phyloP scores from a whole-genome alignment of 108 stramenopile species.

The Epipyxis sp. region DNA sequence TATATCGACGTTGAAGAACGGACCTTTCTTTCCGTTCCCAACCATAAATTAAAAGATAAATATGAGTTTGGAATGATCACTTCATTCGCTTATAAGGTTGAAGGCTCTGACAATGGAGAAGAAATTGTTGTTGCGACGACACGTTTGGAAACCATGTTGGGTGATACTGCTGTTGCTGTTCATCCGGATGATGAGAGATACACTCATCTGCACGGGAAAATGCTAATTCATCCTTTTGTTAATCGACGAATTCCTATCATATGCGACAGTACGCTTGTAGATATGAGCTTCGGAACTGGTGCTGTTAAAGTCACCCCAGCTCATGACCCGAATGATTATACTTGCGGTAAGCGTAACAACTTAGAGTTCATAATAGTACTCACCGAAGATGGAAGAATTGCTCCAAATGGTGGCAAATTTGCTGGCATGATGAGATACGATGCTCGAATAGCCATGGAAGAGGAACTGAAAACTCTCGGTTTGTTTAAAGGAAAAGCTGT shows the following conservation, averaged over 20 bases:
- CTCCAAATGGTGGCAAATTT: constrained; percentile 64
- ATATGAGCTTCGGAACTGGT: constrained; percentile 97
- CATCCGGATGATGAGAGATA: constrained; percentile 95
- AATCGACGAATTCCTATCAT: constrained; percentile 87
- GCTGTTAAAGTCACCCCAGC: constrained; percentile 98
- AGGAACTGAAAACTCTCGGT: constrained; percentile 85
- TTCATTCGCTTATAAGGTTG: constrained; percentile 91
- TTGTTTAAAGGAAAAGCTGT: constrained; percentile 86
- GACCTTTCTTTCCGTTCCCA: constrained; percentile 86
- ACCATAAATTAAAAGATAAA: constrained; percentile 83
- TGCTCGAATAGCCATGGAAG: constrained; percentile 90
- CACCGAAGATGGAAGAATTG: constrained; percentile 82
- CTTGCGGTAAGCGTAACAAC: constrained; percentile 89
- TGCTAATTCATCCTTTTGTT: constrained; percentile 91
- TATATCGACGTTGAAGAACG: constrained; percentile 80
- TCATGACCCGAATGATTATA: constrained; percentile 96
- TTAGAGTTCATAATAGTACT: constrained; percentile 87
- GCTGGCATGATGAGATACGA: constrained; percentile 97
- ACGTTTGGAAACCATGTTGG: constrained; percentile 99
- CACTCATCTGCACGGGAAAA: constrained; percentile 92
- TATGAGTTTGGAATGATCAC: constrained; percentile 97
- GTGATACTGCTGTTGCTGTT: constrained; percentile 96
- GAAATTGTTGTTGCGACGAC: constrained; percentile 95
- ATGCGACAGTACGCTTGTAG: constrained; percentile 82
- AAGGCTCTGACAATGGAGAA: constrained; percentile 59